Conservation (phyloP, 441 rosid species). For the Syzygium syzygioides region DNA sequence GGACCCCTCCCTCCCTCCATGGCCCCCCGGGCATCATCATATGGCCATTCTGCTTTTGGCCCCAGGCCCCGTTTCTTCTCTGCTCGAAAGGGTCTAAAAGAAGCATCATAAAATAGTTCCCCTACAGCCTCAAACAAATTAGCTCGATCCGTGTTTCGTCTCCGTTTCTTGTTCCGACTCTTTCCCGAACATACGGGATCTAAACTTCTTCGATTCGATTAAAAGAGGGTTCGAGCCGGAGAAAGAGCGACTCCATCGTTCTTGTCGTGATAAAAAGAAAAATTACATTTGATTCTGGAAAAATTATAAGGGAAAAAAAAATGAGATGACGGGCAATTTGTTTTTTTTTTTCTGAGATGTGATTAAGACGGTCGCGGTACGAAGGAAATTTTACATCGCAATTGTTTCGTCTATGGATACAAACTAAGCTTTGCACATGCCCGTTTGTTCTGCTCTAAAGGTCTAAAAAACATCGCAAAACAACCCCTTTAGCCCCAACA, state of each 20-base stretch:
- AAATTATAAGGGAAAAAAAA: neutral
- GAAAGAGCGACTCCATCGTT: neutral
- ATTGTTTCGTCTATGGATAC: neutral
- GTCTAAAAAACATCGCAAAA: neutral
- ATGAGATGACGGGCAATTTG: no score
- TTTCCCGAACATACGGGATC: accelerated
- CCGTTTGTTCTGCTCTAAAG: neutral
- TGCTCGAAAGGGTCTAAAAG: neutral
- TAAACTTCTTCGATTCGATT: neutral
- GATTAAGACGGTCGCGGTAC: neutral
- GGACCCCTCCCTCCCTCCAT: neutral
- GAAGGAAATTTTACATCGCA: neutral
- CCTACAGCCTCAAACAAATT: neutral
- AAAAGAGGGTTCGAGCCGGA: neutral
- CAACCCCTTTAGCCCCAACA: neutral
- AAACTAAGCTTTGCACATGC: neutral
- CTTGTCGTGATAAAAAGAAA: neutral
- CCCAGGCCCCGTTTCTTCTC: neutral
- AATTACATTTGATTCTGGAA: neutral
- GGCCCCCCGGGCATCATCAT: neutral
- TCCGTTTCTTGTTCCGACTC: neutral
- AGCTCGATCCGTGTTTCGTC: neutral
- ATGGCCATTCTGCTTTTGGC: neutral
- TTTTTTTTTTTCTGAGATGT: neutral
- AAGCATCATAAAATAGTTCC: neutral